These are phyloP conservation scores for Fusarium sp. DNA, from an alignment of 2,329 filamentous ascomycete species.

Conservation along the genomic window DNA sequence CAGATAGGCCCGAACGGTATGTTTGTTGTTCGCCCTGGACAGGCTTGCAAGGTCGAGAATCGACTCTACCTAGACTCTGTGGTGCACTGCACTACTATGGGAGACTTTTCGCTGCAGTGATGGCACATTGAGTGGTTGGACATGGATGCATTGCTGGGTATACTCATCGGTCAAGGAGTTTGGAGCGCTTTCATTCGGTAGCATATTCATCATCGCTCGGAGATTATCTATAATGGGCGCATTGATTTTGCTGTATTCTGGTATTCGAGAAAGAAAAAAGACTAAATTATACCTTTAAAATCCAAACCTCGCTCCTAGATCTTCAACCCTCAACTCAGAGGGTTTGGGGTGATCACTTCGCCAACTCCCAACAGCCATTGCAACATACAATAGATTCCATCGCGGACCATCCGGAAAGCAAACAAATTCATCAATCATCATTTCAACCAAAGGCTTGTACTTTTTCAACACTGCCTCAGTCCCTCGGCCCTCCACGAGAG, in stretches of 20 bases:
- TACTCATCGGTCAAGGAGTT: constrained; percentile 5
- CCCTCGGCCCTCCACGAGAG: constrained; percentile 39
- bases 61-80: constrained; percentile 59
- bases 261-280: too few species aligned
- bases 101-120: constrained; percentile 37
- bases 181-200: not conserved
- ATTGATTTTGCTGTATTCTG: too few species aligned
- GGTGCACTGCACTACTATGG: constrained; percentile 57
- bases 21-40: constrained; percentile 58
- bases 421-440: constrained; percentile 41
- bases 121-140: not conserved
- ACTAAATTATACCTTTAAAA: not conserved
- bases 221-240: too few species aligned
- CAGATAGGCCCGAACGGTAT: constrained; percentile 59
- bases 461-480: constrained; percentile 13
- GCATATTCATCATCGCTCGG: not conserved
- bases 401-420: constrained; percentile 46
- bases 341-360: constrained; percentile 19
- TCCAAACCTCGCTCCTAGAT: not conserved
- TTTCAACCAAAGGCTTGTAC: constrained; percentile 37
- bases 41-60: constrained; percentile 57
- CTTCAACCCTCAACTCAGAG: constrained; percentile 13
- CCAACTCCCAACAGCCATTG: constrained; percentile 41
- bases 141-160: not conserved
- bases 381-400: constrained; percentile 43